Evolutionary conservation across 176 grass and related monocot species (phyloP), one percentile per base, ranked within the genome.

Genomic region (Stipa capillata): DNA sequence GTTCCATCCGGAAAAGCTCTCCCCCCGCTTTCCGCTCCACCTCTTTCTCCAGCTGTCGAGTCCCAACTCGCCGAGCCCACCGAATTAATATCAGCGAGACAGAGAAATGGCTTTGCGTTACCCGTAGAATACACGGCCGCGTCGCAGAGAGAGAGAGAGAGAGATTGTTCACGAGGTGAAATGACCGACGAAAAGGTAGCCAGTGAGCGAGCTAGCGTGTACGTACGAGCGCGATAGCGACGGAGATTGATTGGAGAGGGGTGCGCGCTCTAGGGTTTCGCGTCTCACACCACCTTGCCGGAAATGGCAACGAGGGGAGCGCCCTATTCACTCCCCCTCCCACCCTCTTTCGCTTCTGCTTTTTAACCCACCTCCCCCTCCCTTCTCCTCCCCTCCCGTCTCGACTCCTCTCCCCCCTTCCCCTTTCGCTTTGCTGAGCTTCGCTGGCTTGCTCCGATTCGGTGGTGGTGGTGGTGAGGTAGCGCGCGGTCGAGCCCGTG

Each of bases 251-350:
- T 21, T 64, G 58, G 11, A 14, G 53, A 7, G 0, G 13, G 20
- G 49, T 72, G 60, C 9, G 35, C 15, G 18, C 53, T 51, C 83
- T 86, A 90, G 88, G 88, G 88, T 60, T 90, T 34, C 87, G 81
- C 16, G 86, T 43, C 69, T 65, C 76, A n/a, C n/a, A n/a, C 76
- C 68, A 74, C 81, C 78, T 73, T 85, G 53, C 79, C 83, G 51
- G n/a, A 90, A 90, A 82, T 59, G 79, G 88, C 73, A 86, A 82
- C 8, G 86, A 37, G 15, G 31, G 57, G 49, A 40, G 49, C 47
- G 35, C 77, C 71, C 83, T 49, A 57, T 58, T 57, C 70, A 58
- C 70, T 48, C 29, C 13, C 32, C 79, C 63, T 37, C 34, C 58
- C 15, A 17, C 35, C 71, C 27, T 2, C 9, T 6, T 4, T 52